Evolutionary conservation across 2,329 filamentous ascomycete species (phyloP), one percentile per base, ranked within the genome.

Genomic region (Ophiostoma sp.): DNA sequence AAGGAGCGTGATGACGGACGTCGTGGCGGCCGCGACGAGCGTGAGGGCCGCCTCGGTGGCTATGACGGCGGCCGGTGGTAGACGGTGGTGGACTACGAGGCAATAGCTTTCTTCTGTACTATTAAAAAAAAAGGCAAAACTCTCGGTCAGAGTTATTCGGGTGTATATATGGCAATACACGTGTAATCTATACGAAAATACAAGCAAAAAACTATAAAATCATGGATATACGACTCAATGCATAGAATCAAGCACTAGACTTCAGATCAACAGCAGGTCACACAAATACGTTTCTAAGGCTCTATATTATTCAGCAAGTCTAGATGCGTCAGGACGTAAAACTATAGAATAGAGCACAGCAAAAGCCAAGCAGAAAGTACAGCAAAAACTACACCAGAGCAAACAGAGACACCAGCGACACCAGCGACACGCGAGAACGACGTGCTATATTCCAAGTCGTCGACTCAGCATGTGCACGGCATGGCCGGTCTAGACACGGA

Each of bases 11-110:
- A 63, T 9, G 60, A 16, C 40, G 60, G 60, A 4, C 14, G 16
- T 9, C 47, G 52, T 14, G 64, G 58, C 38, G 55, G 64, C 2
- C 58, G 68, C 7, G 66, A 66, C 14, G 66, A 67, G 38, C 68
- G 68, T 5, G 69, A 70, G 42, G 69, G 69, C 41, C 69, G 69
- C 18, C 66, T 70, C 60, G 60, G 64, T 4, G 64, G 66, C 27
- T 66, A 64, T 12, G 47, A 68, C 45, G 38, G 27, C 27, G 27
- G 8, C 14, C 64, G 69, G 64, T 65, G 47, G 66, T 70, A 64
- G 60, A 11, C 36, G 38, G 2, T 12, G 27, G 9, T 3, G 16
- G 5, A 3, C 12, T 12, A 14, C 14, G 14, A 12, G 45, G 27
- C 55, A 38, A 38, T 27, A 36, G 27, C 14, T 38, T 60, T 40